These are phyloP conservation scores for Penicillium canescens DNA, from an alignment of 495 filamentous ascomycete species.

Conservation along the genomic window DNA sequence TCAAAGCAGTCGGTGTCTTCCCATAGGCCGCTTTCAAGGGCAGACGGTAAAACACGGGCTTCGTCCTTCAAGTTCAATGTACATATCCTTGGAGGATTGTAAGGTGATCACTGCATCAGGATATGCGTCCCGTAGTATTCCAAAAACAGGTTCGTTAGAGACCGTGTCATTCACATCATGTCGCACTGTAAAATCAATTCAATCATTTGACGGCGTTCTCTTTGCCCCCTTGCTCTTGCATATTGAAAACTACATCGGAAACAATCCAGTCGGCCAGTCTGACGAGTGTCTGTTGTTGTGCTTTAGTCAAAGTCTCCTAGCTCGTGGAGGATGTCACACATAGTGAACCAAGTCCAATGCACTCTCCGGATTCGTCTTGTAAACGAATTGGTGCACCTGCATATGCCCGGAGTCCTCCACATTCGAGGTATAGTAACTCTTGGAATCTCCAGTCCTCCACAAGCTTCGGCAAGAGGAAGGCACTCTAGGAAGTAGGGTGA, in stretches of 20 bases:
- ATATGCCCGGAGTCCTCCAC: conserved; percentile 10
- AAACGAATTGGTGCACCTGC: conserved; percentile 18
- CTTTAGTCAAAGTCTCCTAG: conserved; percentile 12
- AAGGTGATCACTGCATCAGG: conserved; percentile 8
- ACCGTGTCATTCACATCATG: background rate
- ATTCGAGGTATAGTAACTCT: conserved; percentile 12
- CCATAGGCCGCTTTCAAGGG: conserved; percentile 11
- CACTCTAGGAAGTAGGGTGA: conserved; percentile 6
- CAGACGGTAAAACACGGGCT: background rate
- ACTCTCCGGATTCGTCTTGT: conserved; percentile 10
- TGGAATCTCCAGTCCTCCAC: conserved; percentile 22
- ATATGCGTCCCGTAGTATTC: background rate
- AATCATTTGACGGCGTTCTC: conserved; percentile 12
- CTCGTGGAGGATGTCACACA: conserved; percentile 14
- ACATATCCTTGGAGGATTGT: conserved; percentile 1
- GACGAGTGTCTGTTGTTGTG: conserved; percentile 14
- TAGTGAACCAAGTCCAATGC: conserved; percentile 17
- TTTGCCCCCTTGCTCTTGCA: conserved; percentile 12
- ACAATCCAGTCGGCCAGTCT: conserved; percentile 19
- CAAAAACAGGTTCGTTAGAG: background rate
- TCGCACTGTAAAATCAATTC: conserved; percentile 8
- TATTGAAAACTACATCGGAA: conserved; percentile 16
- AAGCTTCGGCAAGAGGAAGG: conserved; percentile 11
- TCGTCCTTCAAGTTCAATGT: conserved; percentile 11
- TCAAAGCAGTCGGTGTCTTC: conserved; percentile 18